Base-by-base conservation (phyloP, 176 grass and related monocot species). In the Tillandsia fasciculata region DNA sequence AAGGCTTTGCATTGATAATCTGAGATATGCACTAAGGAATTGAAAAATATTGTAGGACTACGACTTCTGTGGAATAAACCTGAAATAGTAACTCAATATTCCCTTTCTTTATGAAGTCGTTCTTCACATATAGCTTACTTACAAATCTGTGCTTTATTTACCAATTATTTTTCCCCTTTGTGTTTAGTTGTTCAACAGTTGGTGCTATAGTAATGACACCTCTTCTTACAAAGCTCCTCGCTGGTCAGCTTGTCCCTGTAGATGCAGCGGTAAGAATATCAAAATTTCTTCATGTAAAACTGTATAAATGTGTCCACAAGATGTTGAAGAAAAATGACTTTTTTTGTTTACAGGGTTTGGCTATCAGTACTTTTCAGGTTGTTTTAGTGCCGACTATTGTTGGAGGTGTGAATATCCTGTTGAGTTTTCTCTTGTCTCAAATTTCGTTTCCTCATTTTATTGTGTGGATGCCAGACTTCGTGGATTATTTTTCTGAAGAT, bases 171-270 rank as follows among this genome's bases (percentile, higher is more conserved):
- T 15, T 68, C 68, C 53, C 70, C 48, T 27, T 75, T 22, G 69
- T 63, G 73, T 82, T 78, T 71, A 99, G 94, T 63, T 92, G 89
- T 82, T 99, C 94, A 1, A 99, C 89, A 52, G 75, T 99, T 80
- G 94, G 94, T 79, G 94, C 94, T 77, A 99, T 99, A 75, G 51
- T 92, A 8, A 99, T 93, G 94, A 99, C 94, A 57, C 94, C 89
- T 57, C 89, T 99, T 57, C 84, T 99, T 61, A 99, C 94, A 70
- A 90, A 93, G 79, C 51, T 93, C 67, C 80, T 99, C 52, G 94
- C 89, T 48, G 89, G 89, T 77, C 94, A 99, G 79, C 77, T 99
- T 58, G 89, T 99, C 66, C 94, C 89, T 77, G 94, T 99, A 51
- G 89, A 93, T 90, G 94, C 89, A 79, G 87, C 69, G 52, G 89